Evolutionary conservation across 352 stramenopile genomes (phyloP).

Genomic region (Phytophthora melonis): DNA sequence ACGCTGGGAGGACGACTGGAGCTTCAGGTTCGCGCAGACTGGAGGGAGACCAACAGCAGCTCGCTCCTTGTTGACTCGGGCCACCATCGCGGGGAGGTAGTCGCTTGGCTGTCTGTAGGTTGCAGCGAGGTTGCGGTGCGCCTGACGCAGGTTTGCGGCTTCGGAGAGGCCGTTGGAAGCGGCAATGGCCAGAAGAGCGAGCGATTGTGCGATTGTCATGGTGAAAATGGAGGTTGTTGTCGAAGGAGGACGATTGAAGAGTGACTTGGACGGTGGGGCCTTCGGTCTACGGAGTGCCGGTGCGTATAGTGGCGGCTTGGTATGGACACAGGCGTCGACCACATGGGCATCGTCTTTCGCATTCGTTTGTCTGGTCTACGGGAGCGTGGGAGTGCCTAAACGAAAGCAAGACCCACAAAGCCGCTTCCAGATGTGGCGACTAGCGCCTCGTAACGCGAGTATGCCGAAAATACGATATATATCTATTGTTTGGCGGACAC

Average conservation of each 20-base stretch:
- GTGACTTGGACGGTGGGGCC: slow-evolving; percentile 5
- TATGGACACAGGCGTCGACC: not conserved
- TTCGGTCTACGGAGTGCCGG: not conserved
- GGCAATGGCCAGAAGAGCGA: slow-evolving; percentile 7
- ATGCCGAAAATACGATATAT: no score
- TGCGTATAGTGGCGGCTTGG: not conserved
- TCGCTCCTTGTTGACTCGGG: slow-evolving; percentile 54
- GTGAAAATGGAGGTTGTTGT: not conserved
- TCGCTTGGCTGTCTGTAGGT: slow-evolving; percentile 28
- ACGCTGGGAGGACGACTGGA: slow-evolving; percentile 28
- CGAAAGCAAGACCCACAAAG: slow-evolving; percentile 8
- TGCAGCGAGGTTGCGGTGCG: slow-evolving; percentile 31
- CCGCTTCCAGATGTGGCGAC: slow-evolving; percentile 8
- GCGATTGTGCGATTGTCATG: slow-evolving; percentile 19
- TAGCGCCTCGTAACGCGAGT: slow-evolving; percentile 6
- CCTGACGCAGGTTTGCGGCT: slow-evolving; percentile 24
- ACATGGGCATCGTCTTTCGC: slow-evolving; percentile 24
- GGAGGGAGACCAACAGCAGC: slow-evolving; percentile 35
- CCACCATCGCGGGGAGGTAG: slow-evolving; percentile 40
- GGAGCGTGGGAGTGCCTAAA: not conserved
- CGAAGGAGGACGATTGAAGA: slow-evolving; percentile 23
- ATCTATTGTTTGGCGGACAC: no score
- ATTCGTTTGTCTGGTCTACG: slow-evolving; percentile 23
- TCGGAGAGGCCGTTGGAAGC: slow-evolving; percentile 1
- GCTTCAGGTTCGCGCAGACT: slow-evolving; percentile 48